Evolutionary conservation across 2,329 filamentous ascomycete genomes (phyloP).

Genomic region (Aulographum hederae): DNA sequence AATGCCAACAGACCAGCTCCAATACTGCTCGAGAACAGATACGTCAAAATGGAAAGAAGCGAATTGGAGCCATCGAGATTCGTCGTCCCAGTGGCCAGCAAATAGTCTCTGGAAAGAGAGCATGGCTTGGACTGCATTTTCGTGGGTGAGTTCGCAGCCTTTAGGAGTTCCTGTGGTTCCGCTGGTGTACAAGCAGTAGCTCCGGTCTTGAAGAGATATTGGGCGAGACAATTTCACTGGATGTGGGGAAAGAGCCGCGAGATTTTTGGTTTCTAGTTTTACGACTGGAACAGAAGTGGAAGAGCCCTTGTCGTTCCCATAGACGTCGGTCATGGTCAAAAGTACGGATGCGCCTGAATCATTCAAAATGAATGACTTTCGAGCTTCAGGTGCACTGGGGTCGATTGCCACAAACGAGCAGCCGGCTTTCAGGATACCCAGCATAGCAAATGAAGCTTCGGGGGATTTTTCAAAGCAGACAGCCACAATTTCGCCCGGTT

Average conservation of each 20-base stretch:
- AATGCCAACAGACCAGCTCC: constrained; percentile 86
- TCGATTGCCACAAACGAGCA: constrained; percentile 71
- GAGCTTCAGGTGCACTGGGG: constrained; percentile 47
- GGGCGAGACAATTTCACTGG: not conserved
- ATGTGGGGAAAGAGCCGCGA: not conserved
- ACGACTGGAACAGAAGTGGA: no score
- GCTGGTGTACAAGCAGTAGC: constrained; percentile 76
- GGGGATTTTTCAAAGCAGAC: constrained; percentile 75
- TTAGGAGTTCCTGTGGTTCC: constrained; percentile 78
- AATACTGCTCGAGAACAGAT: constrained; percentile 83
- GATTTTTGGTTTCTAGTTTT: no score
- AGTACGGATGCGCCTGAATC: constrained; percentile 53
- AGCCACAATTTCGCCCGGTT: constrained; percentile 45
- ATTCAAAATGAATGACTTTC: constrained; percentile 59
- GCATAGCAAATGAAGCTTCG: constrained; percentile 64
- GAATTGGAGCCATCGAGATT: constrained; percentile 78
- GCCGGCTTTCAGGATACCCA: constrained; percentile 68
- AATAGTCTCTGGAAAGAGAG: constrained; percentile 72
- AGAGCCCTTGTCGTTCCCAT: not conserved
- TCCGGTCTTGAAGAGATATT: constrained; percentile 35
- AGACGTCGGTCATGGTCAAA: constrained; percentile 18
- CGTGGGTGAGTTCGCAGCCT: constrained; percentile 73
- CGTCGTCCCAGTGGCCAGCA: constrained; percentile 48
- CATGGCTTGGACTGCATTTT: constrained; percentile 80
- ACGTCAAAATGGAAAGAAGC: constrained; percentile 92